A percentile compares a stretch with the other conserved stretches of the same genome.
Conservation (phyloP, 768 basidiomycete genomes). For the Terana coerulea region DNA sequence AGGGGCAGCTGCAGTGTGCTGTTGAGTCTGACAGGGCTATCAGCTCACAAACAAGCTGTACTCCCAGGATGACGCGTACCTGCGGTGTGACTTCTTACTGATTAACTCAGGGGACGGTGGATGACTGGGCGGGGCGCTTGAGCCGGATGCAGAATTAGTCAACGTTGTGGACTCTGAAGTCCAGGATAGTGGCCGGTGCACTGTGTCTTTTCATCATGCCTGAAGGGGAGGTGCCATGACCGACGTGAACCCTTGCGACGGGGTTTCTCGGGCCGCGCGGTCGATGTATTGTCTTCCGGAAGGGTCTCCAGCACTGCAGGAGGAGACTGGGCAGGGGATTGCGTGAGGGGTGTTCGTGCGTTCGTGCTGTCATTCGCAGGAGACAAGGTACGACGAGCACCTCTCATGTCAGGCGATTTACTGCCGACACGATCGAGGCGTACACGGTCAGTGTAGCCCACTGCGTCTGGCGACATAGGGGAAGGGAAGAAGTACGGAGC, state of each 20-base stretch:
- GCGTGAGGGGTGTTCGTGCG: no score
- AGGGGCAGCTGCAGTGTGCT: not conserved
- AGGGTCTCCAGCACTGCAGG: no score
- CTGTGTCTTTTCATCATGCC: not conserved
- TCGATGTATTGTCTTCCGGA: no score
- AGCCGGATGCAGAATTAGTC: not conserved
- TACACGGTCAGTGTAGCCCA: conserved; percentile 26
- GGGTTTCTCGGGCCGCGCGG: not conserved
- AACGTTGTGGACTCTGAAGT: not conserved
- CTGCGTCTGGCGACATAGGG: conserved; percentile 37
- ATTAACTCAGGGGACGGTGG: not conserved
- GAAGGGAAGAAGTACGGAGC: conserved; percentile 60
- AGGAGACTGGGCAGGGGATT: no score
- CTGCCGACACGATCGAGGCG: conserved; percentile 18
- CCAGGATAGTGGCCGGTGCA: not conserved
- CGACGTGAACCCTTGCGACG: not conserved
- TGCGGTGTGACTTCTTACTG: not conserved
- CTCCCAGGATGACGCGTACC: no score
- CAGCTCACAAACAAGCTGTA: no score
- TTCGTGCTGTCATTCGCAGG: no score
- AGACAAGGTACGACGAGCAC: no score
- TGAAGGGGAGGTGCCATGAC: conserved; percentile 1
- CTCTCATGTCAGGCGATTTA: no score
- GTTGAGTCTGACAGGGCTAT: not conserved
- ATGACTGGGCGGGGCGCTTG: not conserved